A percentile compares a stretch with the other conserved stretches of the same genome.
phyloP scores from a whole-genome alignment of 2,329 filamentous ascomycete genomes.

The Pseudogymnoascus sp. region DNA sequence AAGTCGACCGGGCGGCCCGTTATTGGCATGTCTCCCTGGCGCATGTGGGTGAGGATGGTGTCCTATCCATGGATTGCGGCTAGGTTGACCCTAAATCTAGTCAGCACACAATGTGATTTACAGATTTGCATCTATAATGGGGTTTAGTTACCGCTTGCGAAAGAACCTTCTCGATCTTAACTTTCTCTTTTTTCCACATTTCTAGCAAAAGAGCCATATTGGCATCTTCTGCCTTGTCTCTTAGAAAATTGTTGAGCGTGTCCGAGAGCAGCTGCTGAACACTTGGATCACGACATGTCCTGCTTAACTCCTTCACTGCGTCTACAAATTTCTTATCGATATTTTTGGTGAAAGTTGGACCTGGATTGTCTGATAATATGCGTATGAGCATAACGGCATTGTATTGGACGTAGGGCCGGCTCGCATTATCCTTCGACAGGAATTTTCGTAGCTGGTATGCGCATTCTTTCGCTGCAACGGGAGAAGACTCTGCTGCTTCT shows the following conservation, averaged over 20 bases:
- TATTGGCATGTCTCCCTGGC: slow-evolving; percentile 1
- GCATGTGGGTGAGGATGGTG: background rate
- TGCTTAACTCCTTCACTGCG: slow-evolving; percentile 67
- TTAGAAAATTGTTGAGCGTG: slow-evolving; percentile 72
- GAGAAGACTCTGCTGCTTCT: slow-evolving; percentile 88
- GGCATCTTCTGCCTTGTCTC: slow-evolving; percentile 65
- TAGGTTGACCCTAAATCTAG: background rate
- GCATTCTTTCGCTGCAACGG: slow-evolving; percentile 73
- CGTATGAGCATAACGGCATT: slow-evolving; percentile 93
- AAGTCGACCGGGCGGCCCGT: slow-evolving; percentile 24
- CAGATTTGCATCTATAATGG: background rate
- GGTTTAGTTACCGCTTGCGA: background rate
- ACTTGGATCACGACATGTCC: slow-evolving; percentile 61
- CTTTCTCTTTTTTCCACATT: slow-evolving; percentile 90
- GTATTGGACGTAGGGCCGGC: slow-evolving; percentile 70
- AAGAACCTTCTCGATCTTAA: slow-evolving; percentile 46
- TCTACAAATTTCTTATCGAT: slow-evolving; percentile 78
- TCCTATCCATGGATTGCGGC: background rate
- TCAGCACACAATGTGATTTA: background rate
- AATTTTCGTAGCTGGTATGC: slow-evolving; percentile 76
- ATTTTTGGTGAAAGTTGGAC: slow-evolving; percentile 82
- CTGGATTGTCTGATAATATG: slow-evolving; percentile 88
- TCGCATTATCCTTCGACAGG: slow-evolving; percentile 63
- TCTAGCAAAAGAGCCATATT: slow-evolving; percentile 62
- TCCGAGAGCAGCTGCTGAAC: slow-evolving; percentile 84